Percentiles rank a stretch among this genome's conserved stretches.
Conservation (phyloP, 2,329 filamentous ascomycete species). For the Fusarium sublunatum region DNA sequence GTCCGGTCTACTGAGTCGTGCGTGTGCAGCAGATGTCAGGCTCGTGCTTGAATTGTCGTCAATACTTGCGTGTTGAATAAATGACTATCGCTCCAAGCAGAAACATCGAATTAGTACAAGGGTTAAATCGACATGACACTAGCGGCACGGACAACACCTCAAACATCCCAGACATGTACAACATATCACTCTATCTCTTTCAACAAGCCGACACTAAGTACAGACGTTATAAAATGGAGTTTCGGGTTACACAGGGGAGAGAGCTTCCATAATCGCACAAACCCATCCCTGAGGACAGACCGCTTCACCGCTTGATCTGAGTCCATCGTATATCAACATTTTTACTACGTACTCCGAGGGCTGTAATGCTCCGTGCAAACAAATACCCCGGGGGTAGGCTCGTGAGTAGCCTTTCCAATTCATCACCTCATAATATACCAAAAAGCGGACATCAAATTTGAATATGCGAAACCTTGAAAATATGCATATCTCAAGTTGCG, state of each 20-base stretch:
- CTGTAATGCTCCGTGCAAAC: not conserved
- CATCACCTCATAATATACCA: not conserved
- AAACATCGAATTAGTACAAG: not conserved
- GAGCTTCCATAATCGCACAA: not conserved
- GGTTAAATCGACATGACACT: constrained; percentile 1
- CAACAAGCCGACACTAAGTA: not conserved
- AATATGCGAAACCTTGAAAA: not conserved
- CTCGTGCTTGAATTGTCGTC: not conserved
- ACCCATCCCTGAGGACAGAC: not conserved
- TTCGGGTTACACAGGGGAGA: not conserved
- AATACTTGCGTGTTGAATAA: not conserved
- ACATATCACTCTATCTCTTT: not conserved
- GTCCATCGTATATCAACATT: constrained; percentile 11
- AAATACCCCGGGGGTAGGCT: not conserved
- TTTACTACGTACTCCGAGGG: not conserved
- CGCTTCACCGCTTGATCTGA: constrained; percentile 20
- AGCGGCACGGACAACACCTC: constrained; percentile 5
- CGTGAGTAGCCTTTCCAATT: not conserved
- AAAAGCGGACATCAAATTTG: not conserved
- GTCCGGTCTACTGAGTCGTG: constrained; percentile 14
- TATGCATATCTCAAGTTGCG: constrained; percentile 8
- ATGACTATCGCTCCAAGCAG: constrained; percentile 6
- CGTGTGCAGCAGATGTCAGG: constrained; percentile 4
- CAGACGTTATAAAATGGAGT: not conserved
- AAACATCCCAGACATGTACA: constrained; percentile 5